These are phyloP conservation scores for Hericium coralloides DNA, from an alignment of 768 basidiomycete species.

Conservation along the genomic window DNA sequence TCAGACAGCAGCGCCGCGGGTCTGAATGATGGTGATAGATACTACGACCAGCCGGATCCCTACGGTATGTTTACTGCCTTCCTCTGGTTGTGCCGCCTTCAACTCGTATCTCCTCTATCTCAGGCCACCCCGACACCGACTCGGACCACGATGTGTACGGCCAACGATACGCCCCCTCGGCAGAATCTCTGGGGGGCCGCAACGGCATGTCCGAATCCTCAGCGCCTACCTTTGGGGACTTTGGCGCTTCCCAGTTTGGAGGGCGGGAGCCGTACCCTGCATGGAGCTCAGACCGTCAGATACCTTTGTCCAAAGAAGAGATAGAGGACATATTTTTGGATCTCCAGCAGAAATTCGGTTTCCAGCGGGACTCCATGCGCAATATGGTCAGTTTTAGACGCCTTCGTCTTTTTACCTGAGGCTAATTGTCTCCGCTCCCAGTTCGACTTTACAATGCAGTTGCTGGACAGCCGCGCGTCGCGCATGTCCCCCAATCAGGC, in stretches of 20 bases:
- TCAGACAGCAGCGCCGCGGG: conserved; percentile 64
- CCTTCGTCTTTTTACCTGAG: neutral
- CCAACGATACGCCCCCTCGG: conserved; percentile 61
- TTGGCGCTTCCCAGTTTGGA: conserved; percentile 35
- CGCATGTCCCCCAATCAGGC: conserved; percentile 97
- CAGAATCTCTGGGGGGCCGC: conserved; percentile 64
- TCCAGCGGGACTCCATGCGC: conserved; percentile 90
- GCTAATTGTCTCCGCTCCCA: conserved; percentile 21
- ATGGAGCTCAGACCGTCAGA: conserved; percentile 86
- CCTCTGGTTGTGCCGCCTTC: conserved; percentile 1
- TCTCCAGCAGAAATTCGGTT: conserved; percentile 97
- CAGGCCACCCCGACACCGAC: conserved; percentile 77
- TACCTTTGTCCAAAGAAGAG: conserved; percentile 98
- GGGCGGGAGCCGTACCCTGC: conserved; percentile 85
- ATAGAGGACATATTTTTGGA: conserved; percentile 98
- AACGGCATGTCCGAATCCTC: conserved; percentile 59
- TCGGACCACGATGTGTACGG: conserved; percentile 71
- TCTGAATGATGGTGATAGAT: conserved; percentile 35
- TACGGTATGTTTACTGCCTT: conserved; percentile 30
- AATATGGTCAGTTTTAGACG: conserved; percentile 66
- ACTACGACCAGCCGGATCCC: conserved; percentile 55
- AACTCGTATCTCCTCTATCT: neutral
- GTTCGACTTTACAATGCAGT: conserved; percentile 98
- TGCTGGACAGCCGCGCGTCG: conserved; percentile 92
- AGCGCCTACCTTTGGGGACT: conserved; percentile 67